These are phyloP conservation scores for Trichosporon asahii DNA, from an alignment of 1,284 basidiomycete species.

Conservation along the genomic window DNA sequence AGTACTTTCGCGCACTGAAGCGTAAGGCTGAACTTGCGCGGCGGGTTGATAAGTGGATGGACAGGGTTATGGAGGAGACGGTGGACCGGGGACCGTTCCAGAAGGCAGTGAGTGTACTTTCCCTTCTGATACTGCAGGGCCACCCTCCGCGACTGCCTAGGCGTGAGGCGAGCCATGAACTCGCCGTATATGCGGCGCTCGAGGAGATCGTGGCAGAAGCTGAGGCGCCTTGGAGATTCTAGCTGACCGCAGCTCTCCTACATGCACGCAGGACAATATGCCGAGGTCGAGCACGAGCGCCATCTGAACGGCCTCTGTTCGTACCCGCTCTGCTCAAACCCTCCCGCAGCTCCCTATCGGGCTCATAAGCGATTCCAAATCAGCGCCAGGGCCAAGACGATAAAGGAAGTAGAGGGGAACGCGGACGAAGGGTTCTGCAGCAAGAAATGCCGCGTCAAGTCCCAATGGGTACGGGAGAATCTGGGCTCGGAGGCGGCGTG, in stretches of 20 bases:
- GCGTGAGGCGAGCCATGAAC: too few species aligned
- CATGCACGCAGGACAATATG: constrained; percentile 33
- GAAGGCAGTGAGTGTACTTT: constrained; percentile 17
- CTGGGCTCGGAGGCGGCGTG: constrained; percentile 36
- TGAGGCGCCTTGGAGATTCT: background rate
- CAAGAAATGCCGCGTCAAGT: constrained; percentile 29
- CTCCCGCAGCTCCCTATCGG: constrained; percentile 31
- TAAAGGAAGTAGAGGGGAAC: constrained; percentile 38
- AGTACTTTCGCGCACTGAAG: constrained; percentile 15
- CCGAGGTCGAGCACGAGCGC: constrained; percentile 39
- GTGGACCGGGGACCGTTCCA: constrained; percentile 14
- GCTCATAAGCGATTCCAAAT: constrained; percentile 29
- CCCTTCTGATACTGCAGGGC: too few species aligned
- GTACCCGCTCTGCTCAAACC: constrained; percentile 37
- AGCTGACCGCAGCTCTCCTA: constrained; percentile 22
- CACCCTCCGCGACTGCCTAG: too few species aligned
- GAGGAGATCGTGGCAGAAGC: too few species aligned
- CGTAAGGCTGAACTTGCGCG: constrained; percentile 13
- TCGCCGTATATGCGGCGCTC: too few species aligned
- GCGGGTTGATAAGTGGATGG: constrained; percentile 24
- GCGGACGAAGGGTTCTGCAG: constrained; percentile 39
- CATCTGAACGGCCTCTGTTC: constrained; percentile 43
- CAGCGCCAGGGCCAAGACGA: constrained; percentile 28
- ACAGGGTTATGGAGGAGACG: constrained; percentile 25
- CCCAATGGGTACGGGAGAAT: constrained; percentile 29